phyloP scores from a whole-genome alignment of 306 rosid species.

The Urtica urens region DNA sequence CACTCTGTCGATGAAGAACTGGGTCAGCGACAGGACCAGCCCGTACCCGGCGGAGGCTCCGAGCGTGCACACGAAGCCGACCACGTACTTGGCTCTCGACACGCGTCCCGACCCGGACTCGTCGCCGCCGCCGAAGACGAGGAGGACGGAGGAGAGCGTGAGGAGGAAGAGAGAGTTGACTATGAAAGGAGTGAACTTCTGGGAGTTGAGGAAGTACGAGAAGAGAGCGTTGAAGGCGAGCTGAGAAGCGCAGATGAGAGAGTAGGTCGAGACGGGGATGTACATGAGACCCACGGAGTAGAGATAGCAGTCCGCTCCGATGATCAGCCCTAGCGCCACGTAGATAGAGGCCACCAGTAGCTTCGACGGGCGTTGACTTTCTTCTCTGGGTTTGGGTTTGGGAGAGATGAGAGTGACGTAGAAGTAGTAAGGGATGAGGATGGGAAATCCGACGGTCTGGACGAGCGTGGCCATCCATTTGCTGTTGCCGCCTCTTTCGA shows the following conservation, averaged over 20 bases:
- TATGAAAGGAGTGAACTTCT: constrained; percentile 37
- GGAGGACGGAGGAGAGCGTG: constrained; percentile 40
- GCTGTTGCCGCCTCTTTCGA: constrained; percentile 25
- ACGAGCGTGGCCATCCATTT: constrained; percentile 24
- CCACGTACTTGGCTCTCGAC: constrained; percentile 22
- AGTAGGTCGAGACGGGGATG: constrained; percentile 39
- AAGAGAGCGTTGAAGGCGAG: constrained; percentile 43
- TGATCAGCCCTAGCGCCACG: constrained; percentile 20
- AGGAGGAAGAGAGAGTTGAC: constrained; percentile 44
- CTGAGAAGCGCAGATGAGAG: constrained; percentile 31
- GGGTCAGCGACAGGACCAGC: constrained; percentile 20
- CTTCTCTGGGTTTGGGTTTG: background rate
- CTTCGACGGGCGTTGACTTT: constrained; percentile 2
- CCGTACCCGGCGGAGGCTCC: constrained; percentile 28
- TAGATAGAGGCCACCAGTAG: constrained; percentile 15
- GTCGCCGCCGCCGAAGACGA: constrained; percentile 16
- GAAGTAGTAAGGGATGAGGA: constrained; percentile 20
- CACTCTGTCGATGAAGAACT: constrained; percentile 19
- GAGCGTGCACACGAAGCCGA: constrained; percentile 39
- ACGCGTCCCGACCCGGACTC: background rate
- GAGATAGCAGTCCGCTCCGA: constrained; percentile 12
- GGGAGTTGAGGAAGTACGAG: constrained; percentile 42
- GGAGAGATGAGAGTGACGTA: too few species aligned
- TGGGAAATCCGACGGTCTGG: constrained; percentile 26
- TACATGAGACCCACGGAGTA: constrained; percentile 24